These are phyloP conservation scores for Boletus edulis DNA, from an alignment of 768 basidiomycete species.

Conservation along the genomic window DNA sequence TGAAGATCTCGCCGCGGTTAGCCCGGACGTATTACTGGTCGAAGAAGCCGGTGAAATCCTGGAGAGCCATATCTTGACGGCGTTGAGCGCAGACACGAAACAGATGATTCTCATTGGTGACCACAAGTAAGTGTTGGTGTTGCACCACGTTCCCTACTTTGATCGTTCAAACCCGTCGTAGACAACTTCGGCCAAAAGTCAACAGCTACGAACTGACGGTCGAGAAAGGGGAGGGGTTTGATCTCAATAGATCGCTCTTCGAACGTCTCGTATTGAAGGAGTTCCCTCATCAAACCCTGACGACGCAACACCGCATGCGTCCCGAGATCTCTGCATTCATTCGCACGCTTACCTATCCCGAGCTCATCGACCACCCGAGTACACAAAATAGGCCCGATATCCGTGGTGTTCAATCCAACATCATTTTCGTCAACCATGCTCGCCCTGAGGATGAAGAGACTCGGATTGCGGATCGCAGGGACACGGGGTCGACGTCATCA, in stretches of 20 bases:
- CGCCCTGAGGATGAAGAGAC: slow-evolving; percentile 52
- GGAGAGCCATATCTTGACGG: slow-evolving; percentile 64
- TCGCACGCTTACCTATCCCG: slow-evolving; percentile 63
- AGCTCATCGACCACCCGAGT: slow-evolving; percentile 53
- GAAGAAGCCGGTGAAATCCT: slow-evolving; percentile 77
- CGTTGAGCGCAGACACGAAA: slow-evolving; percentile 45
- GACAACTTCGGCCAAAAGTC: slow-evolving; percentile 73
- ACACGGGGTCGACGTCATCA: slow-evolving; percentile 48
- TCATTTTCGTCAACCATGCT: slow-evolving; percentile 61
- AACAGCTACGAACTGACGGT: slow-evolving; percentile 63
- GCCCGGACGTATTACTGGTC: slow-evolving; percentile 56
- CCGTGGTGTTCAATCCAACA: slow-evolving; percentile 53
- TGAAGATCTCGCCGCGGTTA: slow-evolving; percentile 42
- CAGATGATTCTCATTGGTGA: slow-evolving; percentile 72
- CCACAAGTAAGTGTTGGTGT: slow-evolving; percentile 49
- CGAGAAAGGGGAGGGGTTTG: slow-evolving; percentile 67
- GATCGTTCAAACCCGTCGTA: slow-evolving; percentile 20
- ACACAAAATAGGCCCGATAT: slow-evolving; percentile 52
- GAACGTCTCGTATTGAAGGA: slow-evolving; percentile 62
- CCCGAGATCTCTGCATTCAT: slow-evolving; percentile 71
- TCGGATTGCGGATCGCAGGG: slow-evolving; percentile 43
- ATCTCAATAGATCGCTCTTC: slow-evolving; percentile 67
- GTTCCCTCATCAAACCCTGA: slow-evolving; percentile 59
- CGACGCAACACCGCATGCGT: slow-evolving; percentile 67
- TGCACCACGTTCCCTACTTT: background rate